These are phyloP conservation scores for Penicillium sp. DNA, from an alignment of 2,329 filamentous ascomycete genomes.

Conservation along the genomic window DNA sequence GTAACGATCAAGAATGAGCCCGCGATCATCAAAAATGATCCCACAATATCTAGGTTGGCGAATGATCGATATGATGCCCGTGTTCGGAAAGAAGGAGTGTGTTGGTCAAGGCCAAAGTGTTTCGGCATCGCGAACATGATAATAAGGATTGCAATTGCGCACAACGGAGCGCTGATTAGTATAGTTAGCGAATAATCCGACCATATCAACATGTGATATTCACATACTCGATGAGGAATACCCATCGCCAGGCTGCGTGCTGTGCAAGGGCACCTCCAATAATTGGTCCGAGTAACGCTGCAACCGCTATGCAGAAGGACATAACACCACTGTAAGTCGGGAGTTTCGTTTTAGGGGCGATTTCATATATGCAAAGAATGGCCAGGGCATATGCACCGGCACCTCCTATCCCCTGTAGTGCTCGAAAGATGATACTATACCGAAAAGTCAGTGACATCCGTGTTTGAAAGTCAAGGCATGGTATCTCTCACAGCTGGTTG, in stretches of 20 bases:
- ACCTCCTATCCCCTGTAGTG: constrained; percentile 35
- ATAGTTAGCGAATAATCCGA: background rate
- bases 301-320: constrained; percentile 23
- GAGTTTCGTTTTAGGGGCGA: constrained; percentile 25
- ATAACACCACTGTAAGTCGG: constrained; percentile 24
- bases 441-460: background rate
- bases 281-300: constrained; percentile 24
- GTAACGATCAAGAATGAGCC: constrained; percentile 49
- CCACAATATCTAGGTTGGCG: constrained; percentile 23
- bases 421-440: constrained; percentile 31
- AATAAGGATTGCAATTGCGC: constrained; percentile 18
- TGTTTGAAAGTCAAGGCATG: background rate
- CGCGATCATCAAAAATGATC: constrained; percentile 36
- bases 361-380: constrained; percentile 31
- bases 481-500: constrained; percentile 25
- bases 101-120: constrained; percentile 26
- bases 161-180: constrained; percentile 15
- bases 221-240: constrained; percentile 28
- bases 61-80: constrained; percentile 26
- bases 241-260: constrained; percentile 27
- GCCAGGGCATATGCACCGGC: constrained; percentile 31
- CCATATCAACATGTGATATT: background rate
- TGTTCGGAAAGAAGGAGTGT: constrained; percentile 26
- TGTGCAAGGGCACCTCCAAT: constrained; percentile 27
- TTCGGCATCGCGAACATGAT: constrained; percentile 22